Conservation (phyloP, 371 early-diverging fungal species). For the Furculomyces boomerangus region DNA sequence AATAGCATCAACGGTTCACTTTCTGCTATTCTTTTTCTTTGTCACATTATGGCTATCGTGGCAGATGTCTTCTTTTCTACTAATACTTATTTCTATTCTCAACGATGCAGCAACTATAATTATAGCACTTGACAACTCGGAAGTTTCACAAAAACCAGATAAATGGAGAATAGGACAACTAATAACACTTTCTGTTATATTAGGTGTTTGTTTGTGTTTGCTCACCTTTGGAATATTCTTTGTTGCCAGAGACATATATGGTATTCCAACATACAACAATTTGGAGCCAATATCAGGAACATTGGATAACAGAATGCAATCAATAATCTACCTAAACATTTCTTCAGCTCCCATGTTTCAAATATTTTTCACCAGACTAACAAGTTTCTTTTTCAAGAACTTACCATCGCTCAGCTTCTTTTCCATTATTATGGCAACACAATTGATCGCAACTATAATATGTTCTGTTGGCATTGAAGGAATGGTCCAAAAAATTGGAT, state of each 20-base stretch:
- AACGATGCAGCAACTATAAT: constrained; percentile 86
- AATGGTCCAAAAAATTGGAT: constrained; percentile 32
- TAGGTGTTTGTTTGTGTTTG: constrained; percentile 47
- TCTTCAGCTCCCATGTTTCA: constrained; percentile 88
- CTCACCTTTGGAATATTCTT: constrained; percentile 73
- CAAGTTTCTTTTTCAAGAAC: constrained; percentile 68
- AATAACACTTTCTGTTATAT: constrained; percentile 50
- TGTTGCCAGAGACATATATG: constrained; percentile 40
- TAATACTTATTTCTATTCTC: constrained; percentile 70
- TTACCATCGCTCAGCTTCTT: constrained; percentile 64
- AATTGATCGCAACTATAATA: constrained; percentile 76
- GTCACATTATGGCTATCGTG: constrained; percentile 59
- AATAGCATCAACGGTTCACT: constrained; percentile 84
- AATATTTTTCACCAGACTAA: constrained; percentile 81
- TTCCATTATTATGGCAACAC: constrained; percentile 67
- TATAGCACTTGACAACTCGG: constrained; percentile 77
- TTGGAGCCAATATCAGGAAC: constrained; percentile 20
- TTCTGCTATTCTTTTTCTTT: constrained; percentile 81
- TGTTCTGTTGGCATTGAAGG: constrained; percentile 52
- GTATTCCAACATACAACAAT: constrained; percentile 17
- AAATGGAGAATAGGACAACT: constrained; percentile 87
- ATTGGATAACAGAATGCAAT: constrained; percentile 30
- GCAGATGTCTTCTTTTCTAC: constrained; percentile 57
- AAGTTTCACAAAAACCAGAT: constrained; percentile 68
- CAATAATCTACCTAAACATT: constrained; percentile 81